Conservation (phyloP, 441 rosid species). For the Flueggea neowawraea region DNA sequence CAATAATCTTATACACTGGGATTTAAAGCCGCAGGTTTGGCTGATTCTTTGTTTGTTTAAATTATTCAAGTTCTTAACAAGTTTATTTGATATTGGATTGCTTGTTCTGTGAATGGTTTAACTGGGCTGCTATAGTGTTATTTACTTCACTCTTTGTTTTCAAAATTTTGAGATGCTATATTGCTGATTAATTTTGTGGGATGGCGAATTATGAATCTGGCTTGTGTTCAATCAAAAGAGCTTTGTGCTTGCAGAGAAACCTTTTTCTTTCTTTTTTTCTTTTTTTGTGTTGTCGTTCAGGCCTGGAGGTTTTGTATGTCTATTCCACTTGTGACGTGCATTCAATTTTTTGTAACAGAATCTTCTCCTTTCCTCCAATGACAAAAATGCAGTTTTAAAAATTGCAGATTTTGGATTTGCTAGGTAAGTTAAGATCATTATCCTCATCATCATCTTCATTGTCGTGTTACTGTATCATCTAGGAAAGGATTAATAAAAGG, state of each 20-base stretch:
- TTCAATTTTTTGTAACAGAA: conserved; percentile 42
- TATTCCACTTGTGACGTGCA: too few species aligned
- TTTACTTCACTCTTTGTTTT: too few species aligned
- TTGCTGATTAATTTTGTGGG: too few species aligned
- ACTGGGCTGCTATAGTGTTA: too few species aligned
- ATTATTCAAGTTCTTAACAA: conserved; percentile 5
- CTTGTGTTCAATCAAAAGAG: too few species aligned
- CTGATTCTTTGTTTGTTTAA: conserved; percentile 14
- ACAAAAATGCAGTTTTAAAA: conserved; percentile 63
- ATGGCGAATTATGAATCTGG: too few species aligned
- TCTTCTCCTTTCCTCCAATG: conserved; percentile 82
- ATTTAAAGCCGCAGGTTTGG: conserved; percentile 95
- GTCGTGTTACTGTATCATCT: not conserved
- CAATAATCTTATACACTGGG: conserved; percentile 95
- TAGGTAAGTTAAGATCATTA: conserved; percentile 42
- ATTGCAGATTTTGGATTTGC: conserved; percentile 99
- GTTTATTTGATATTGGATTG: not conserved
- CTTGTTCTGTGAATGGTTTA: too few species aligned
- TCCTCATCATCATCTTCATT: not conserved
- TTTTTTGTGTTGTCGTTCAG: too few species aligned
- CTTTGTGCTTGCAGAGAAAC: too few species aligned
- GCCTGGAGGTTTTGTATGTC: too few species aligned
- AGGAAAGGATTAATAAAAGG: not conserved
- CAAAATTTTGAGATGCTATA: too few species aligned
- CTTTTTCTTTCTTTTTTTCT: too few species aligned